Conservation (phyloP, 2,329 filamentous ascomycete genomes). For the Sarocladium strictum region DNA sequence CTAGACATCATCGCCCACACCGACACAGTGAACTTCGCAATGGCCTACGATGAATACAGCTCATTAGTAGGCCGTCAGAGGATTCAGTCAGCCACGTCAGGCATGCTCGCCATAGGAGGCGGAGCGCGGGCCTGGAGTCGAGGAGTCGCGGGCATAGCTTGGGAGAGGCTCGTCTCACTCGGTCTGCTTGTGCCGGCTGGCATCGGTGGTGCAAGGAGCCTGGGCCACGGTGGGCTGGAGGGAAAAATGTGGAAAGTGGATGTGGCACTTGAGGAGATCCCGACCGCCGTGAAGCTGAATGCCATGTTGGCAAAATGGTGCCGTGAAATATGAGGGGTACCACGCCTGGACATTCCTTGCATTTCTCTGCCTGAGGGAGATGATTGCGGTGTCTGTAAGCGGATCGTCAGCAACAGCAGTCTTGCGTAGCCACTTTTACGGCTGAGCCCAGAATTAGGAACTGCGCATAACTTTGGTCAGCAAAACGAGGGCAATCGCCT, state of each 20-base stretch:
- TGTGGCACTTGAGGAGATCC: conserved; percentile 73
- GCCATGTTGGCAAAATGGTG: conserved; percentile 67
- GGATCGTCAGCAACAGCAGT: too few relatives aligned
- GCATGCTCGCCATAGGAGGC: conserved; percentile 59
- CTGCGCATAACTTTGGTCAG: too few relatives aligned
- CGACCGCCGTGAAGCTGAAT: conserved; percentile 51
- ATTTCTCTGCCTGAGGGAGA: too few relatives aligned
- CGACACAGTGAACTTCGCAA: conserved; percentile 76
- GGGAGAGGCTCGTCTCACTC: conserved; percentile 66
- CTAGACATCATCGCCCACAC: conserved; percentile 75
- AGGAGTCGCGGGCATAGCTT: conserved; percentile 65
- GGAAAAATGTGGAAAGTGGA: conserved; percentile 70
- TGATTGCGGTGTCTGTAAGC: too few relatives aligned
- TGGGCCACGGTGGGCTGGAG: conserved; percentile 49
- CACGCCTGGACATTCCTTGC: too few relatives aligned
- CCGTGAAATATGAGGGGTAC: conserved; percentile 52
- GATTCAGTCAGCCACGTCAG: conserved; percentile 63
- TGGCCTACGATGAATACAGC: conserved; percentile 82
- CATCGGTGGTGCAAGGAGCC: conserved; percentile 42
- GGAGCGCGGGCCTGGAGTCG: conserved; percentile 68
- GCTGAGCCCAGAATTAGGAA: too few relatives aligned
- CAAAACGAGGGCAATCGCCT: too few relatives aligned
- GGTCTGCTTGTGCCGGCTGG: conserved; percentile 64
- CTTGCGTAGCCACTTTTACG: neutral
- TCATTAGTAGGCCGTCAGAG: conserved; percentile 68